Percentiles rank a stretch among this genome's conserved stretches.
These are phyloP conservation scores for Vanrija pseudolonga DNA, from an alignment of 1,284 basidiomycete genomes.

Conservation along the genomic window DNA sequence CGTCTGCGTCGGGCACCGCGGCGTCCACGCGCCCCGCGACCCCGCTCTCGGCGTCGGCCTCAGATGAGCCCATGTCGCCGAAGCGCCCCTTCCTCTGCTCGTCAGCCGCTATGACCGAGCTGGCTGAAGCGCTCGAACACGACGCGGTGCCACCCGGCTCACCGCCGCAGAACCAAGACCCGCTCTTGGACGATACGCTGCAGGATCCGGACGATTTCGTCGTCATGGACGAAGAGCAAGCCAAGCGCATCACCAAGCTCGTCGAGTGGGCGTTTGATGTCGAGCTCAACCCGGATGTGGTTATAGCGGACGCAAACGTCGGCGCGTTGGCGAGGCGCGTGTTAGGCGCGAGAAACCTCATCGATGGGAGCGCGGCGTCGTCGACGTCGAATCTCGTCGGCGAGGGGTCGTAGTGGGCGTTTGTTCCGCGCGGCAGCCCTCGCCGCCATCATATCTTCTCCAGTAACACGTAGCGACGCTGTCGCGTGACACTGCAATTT, in stretches of 20 bases:
- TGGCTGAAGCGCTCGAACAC: conserved; percentile 5
- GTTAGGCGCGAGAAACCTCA: conserved; percentile 66
- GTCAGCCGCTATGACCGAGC: conserved; percentile 2
- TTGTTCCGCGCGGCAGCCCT: too few species aligned
- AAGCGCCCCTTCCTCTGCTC: neutral
- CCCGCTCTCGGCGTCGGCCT: neutral
- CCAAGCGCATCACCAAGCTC: conserved; percentile 73
- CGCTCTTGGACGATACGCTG: conserved; percentile 22
- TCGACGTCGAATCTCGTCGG: too few species aligned
- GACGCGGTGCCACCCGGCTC: neutral
- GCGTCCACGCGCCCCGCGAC: neutral
- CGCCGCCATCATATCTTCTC: too few species aligned
- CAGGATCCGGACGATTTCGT: conserved; percentile 84
- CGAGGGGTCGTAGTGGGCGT: too few species aligned
- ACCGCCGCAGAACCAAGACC: conserved; percentile 10
- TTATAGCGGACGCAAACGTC: conserved; percentile 90
- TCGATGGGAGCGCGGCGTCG: conserved; percentile 1
- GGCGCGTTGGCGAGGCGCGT: conserved; percentile 75
- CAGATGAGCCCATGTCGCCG: neutral
- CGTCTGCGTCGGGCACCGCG: neutral
- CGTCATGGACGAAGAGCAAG: conserved; percentile 87
- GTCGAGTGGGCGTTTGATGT: conserved; percentile 78
- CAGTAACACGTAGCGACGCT: too few species aligned
- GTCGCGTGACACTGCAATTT: too few species aligned
- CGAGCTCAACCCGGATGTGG: conserved; percentile 82